Conservation (phyloP, 257 asterid species). For the Solanum megistacrolobum region DNA sequence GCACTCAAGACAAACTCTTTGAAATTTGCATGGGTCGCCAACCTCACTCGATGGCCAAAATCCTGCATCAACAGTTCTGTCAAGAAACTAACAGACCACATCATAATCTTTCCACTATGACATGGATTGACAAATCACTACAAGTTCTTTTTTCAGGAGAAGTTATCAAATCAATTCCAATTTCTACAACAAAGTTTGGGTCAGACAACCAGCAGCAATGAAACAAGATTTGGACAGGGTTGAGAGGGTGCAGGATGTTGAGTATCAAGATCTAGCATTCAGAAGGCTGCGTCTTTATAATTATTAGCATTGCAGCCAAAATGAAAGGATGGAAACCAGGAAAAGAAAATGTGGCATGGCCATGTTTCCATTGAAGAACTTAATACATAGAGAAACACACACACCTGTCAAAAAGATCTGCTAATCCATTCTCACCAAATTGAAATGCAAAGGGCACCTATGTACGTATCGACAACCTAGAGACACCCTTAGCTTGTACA, state of each 20-base stretch:
- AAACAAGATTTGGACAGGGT: background rate
- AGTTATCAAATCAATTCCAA: background rate
- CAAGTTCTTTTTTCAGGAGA: background rate
- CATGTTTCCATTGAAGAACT: background rate
- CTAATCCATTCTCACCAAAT: background rate
- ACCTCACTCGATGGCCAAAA: conserved; percentile 19
- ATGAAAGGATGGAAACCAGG: background rate
- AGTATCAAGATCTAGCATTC: background rate
- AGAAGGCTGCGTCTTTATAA: background rate
- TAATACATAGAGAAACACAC: background rate
- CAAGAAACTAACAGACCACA: background rate
- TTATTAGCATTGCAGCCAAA: background rate
- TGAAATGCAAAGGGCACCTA: background rate
- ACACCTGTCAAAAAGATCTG: background rate
- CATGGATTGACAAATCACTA: background rate
- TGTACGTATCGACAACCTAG: background rate
- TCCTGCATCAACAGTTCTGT: conserved; percentile 65
- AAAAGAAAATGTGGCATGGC: background rate
- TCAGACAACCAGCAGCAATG: background rate
- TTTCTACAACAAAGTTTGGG: background rate
- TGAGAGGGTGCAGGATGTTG: background rate
- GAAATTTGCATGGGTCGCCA: conserved; percentile 24
- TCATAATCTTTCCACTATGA: background rate
- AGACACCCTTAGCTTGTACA: background rate
- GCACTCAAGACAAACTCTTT: conserved; percentile 24